Base-by-base conservation (phyloP, 2,329 filamentous ascomycete species). In the Botryotinia globosa region DNA sequence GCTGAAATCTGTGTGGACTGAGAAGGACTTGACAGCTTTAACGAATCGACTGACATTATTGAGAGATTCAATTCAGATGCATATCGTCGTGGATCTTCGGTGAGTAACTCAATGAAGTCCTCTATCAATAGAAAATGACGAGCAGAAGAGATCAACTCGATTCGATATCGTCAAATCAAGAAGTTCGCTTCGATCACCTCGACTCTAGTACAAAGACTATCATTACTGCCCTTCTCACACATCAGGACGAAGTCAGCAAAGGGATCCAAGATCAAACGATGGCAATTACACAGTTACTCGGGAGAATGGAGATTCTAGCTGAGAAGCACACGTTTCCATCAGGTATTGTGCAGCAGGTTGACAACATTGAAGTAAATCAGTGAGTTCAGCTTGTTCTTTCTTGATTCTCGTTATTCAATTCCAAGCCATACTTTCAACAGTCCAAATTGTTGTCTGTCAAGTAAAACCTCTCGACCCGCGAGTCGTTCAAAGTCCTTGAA, bases 61-160 rank as follows among this genome's bases (percentile, higher is more conserved):
- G 6, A 65, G 59, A 34, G 59, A 71, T n/a, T 64, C 42, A 1
- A 65, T 71, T n/a, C 58, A 71, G n/a, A 65, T 65, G 42, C 69
- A 71, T 54, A 32, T 71, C 3, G 44, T 64, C 12, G 44, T 64
- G 6, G 32, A 56, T 37, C 59, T 71, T n/a, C 16, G 58, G 69
- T 71, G 22, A 45, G 39, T 39, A 32, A 37, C 4, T 18, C 34
- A 5, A 39, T 34, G 20, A 32, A 39, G 37, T 39, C 44, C 20
- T 34, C 45, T 25, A 25, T 34, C 22, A 51, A 32, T 39, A 22
- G 32, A 22, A n/a, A 56, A 4, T 68, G 4, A 51, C 42, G 7
- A 39, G 39, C 10, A 6, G 12, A 48, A 71, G 69, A 42, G 37
- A 64, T n/a, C 58, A 64, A n/a, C 39, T 64, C 22, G 1, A 54